A percentile compares a stretch with the other conserved stretches of the same genome.
These are phyloP conservation scores for Anisogramma anomala DNA, from an alignment of 2,329 filamentous ascomycete species.

Conservation along the genomic window DNA sequence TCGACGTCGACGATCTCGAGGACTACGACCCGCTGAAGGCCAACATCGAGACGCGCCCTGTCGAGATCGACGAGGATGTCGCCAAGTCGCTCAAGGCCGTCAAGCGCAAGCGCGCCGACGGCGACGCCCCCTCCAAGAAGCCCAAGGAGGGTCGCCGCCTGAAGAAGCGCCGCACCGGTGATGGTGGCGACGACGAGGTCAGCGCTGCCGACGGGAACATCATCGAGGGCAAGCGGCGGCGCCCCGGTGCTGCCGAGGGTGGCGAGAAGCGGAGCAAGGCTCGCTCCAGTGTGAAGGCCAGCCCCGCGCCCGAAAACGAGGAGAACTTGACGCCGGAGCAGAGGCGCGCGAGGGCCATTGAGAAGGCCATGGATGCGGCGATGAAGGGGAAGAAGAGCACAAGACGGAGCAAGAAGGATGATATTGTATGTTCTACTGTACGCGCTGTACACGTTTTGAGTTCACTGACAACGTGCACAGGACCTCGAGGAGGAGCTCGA, in stretches of 20 bases:
- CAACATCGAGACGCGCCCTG: constrained; percentile 50
- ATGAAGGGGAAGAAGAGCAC: constrained; percentile 64
- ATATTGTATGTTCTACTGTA: constrained; percentile 52
- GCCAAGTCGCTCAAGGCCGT: constrained; percentile 51
- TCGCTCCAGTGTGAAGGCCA: constrained; percentile 23
- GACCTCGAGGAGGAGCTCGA: constrained; percentile 87
- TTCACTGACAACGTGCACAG: constrained; percentile 30
- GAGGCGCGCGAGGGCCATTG: constrained; percentile 69
- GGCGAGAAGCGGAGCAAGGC: constrained; percentile 37
- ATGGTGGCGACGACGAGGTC: constrained; percentile 31
- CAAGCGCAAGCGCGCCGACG: constrained; percentile 54
- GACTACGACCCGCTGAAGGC: constrained; percentile 56
- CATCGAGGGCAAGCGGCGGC: constrained; percentile 36
- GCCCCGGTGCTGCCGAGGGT: constrained; percentile 20
- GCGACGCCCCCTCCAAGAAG: constrained; percentile 54
- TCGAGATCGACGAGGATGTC: constrained; percentile 57
- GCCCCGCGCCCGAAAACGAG: constrained; percentile 53
- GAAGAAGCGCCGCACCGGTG: constrained; percentile 48
- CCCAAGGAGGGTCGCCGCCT: constrained; percentile 62
- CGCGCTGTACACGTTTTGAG: background rate
- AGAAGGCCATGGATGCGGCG: constrained; percentile 77
- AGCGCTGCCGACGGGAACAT: constrained; percentile 31
- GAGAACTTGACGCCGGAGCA: constrained; percentile 75
- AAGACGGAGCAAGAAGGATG: constrained; percentile 68
- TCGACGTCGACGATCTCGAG: constrained; percentile 58